Percentiles rank a stretch among this genome's conserved stretches.
Evolutionary conservation across 2,329 filamentous ascomycete species (phyloP).

Genomic region (Cladosporium sp.): DNA sequence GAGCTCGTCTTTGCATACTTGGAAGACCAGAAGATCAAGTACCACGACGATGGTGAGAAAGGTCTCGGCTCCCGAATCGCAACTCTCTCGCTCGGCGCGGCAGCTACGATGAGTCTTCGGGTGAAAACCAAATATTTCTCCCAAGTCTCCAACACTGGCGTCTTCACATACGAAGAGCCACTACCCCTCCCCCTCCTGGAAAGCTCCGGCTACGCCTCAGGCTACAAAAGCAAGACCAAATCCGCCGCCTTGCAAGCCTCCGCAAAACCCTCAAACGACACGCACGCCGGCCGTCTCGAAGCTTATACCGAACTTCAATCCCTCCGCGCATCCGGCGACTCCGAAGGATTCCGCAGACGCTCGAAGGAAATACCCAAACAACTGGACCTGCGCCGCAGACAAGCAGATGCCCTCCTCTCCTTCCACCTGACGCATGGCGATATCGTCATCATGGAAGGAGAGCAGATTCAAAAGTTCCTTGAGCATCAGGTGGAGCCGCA

Average conservation of each 20-base stretch:
- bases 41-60: constrained; percentile 62
- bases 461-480: constrained; percentile 54
- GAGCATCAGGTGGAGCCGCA: constrained; percentile 54
- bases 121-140: constrained; percentile 49
- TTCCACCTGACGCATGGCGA: constrained; percentile 58
- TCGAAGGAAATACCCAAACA: constrained; percentile 34
- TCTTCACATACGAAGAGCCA: constrained; percentile 31
- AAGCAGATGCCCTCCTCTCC: constrained; percentile 34
- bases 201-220: constrained; percentile 10
- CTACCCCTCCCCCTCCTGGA: constrained; percentile 14
- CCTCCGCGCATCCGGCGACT: constrained; percentile 12
- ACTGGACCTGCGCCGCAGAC: constrained; percentile 32
- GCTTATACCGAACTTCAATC: constrained; percentile 29
- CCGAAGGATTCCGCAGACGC: constrained; percentile 12
- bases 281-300: constrained; percentile 32
- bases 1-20: constrained; percentile 60
- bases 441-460: constrained; percentile 60
- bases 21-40: constrained; percentile 56
- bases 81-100: constrained; percentile 55
- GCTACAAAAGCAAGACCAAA: constrained; percentile 13
- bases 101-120: constrained; percentile 54
- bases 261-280: constrained; percentile 26
- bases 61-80: constrained; percentile 60
- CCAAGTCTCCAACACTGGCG: constrained; percentile 31
- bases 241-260: constrained; percentile 10